Percentiles rank a stretch among this genome's conserved stretches.
Evolutionary conservation across 2,329 filamentous ascomycete genomes (phyloP).

Genomic region (Aspergillus flavus): DNA sequence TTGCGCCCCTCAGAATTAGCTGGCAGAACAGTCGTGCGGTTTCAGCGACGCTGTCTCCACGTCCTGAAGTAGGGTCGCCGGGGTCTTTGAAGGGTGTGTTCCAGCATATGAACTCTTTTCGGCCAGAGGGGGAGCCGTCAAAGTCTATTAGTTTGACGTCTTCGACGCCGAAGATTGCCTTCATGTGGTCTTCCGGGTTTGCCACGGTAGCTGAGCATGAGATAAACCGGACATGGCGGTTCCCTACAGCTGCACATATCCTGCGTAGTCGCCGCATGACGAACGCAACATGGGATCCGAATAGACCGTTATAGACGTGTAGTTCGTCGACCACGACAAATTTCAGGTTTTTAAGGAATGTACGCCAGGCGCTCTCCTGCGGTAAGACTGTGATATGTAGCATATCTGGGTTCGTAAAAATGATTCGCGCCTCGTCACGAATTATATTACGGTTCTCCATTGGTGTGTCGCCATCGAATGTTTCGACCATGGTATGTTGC

Average conservation of each 20-base stretch:
- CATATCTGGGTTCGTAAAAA: constrained; percentile 99
- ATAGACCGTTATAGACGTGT: constrained; percentile 93
- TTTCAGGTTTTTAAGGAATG: constrained; percentile 82
- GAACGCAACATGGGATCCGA: constrained; percentile 90
- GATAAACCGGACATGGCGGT: constrained; percentile 81
- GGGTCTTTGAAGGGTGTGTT: constrained; percentile 95
- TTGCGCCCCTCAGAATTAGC: constrained; percentile 81
- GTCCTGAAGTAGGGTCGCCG: constrained; percentile 79
- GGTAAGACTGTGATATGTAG: constrained; percentile 91
- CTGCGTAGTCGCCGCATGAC: constrained; percentile 89
- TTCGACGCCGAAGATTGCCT: constrained; percentile 86
- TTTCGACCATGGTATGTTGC: constrained; percentile 78
- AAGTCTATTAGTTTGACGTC: constrained; percentile 81
- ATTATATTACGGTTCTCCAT: constrained; percentile 78
- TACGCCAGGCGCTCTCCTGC: constrained; percentile 86
- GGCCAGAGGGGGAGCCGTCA: constrained; percentile 87
- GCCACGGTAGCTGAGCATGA: constrained; percentile 96
- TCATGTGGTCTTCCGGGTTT: constrained; percentile 89
- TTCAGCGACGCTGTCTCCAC: constrained; percentile 80
- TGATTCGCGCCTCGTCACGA: constrained; percentile 84
- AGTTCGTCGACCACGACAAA: constrained; percentile 92
- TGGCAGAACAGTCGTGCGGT: constrained; percentile 90
- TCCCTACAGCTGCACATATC: constrained; percentile 88
- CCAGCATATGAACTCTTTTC: constrained; percentile 97
- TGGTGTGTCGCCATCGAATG: constrained; percentile 92